A percentile compares a stretch with the other conserved stretches of the same genome.
Conservation (phyloP, 2,329 filamentous ascomycete genomes). For the Hymenotorrendiella dingleyae region DNA sequence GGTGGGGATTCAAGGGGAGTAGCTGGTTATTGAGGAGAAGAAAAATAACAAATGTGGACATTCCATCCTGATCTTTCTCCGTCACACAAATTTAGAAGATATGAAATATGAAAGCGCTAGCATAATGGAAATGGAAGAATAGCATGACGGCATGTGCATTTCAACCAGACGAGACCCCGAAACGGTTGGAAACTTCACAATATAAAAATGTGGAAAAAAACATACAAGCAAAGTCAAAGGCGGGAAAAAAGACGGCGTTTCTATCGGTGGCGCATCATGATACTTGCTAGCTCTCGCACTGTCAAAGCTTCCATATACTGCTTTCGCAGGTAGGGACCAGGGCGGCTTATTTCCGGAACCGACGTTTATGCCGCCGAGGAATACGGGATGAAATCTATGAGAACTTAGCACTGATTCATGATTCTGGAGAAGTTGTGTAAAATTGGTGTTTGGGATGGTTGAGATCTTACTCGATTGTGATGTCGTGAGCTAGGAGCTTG, state of each 20-base stretch:
- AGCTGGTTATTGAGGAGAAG: conserved; percentile 14
- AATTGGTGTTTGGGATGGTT: too few relatives aligned
- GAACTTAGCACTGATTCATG: not conserved
- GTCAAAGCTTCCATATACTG: conserved; percentile 48
- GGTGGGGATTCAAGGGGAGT: conserved; percentile 29
- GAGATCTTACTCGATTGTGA: conserved; percentile 61
- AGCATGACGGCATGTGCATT: too few relatives aligned
- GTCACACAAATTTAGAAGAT: too few relatives aligned
- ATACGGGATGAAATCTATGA: conserved; percentile 61
- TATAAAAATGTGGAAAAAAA: too few relatives aligned
- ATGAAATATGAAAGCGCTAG: too few relatives aligned
- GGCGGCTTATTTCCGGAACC: conserved; percentile 66
- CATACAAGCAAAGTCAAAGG: conserved; percentile 45
- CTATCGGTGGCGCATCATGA: conserved; percentile 39
- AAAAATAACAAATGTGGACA: conserved; percentile 40
- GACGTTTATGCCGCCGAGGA: conserved; percentile 62
- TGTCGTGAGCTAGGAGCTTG: conserved; percentile 48
- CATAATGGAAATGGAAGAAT: too few relatives aligned
- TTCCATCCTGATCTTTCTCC: too few relatives aligned
- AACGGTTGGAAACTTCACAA: too few relatives aligned
- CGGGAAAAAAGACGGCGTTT: conserved; percentile 45
- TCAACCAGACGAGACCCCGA: too few relatives aligned
- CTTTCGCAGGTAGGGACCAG: conserved; percentile 65
- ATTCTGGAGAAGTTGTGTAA: too few relatives aligned
- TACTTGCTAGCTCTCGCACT: conserved; percentile 42